Conservation (phyloP, 2,329 filamentous ascomycete genomes). For the Fusarium verticillioides region DNA sequence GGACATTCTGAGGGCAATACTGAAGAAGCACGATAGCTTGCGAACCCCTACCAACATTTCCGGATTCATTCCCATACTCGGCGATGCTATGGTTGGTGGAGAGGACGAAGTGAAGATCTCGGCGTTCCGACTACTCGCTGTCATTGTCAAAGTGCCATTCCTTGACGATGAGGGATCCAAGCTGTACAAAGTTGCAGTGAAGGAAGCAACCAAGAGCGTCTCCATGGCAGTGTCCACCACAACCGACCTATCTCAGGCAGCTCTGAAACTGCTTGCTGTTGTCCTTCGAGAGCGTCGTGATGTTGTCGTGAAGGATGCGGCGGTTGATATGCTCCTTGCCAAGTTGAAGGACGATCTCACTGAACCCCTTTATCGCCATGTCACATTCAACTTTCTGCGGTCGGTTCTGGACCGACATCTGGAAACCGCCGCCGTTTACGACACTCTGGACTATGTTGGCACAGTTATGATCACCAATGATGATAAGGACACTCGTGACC, state of each 20-base stretch:
- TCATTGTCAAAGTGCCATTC: conserved; percentile 86
- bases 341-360: conserved; percentile 90
- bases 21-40: conserved; percentile 86
- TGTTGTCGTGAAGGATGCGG: conserved; percentile 80
- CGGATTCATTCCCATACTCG: conserved; percentile 89
- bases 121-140: conserved; percentile 83
- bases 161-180: conserved; percentile 73
- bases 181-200: conserved; percentile 80
- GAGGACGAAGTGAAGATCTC: conserved; percentile 95
- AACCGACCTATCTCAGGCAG: conserved; percentile 86
- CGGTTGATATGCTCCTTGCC: conserved; percentile 83
- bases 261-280: conserved; percentile 86
- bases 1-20: conserved; percentile 84
- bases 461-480: conserved; percentile 97
- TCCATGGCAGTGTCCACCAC: conserved; percentile 81
- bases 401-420: conserved; percentile 87
- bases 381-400: conserved; percentile 94
- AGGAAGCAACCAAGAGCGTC: conserved; percentile 85
- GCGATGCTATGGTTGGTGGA: conserved; percentile 83
- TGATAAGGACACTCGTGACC: conserved; percentile 85
- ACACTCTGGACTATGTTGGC: conserved; percentile 88
- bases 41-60: conserved; percentile 82
- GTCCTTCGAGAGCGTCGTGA: conserved; percentile 84
- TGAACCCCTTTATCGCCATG: conserved; percentile 89
- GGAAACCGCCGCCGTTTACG: conserved; percentile 88